phyloP scores from a whole-genome alignment of 345 rosid genomes.

The Boechera divaricarpa region DNA sequence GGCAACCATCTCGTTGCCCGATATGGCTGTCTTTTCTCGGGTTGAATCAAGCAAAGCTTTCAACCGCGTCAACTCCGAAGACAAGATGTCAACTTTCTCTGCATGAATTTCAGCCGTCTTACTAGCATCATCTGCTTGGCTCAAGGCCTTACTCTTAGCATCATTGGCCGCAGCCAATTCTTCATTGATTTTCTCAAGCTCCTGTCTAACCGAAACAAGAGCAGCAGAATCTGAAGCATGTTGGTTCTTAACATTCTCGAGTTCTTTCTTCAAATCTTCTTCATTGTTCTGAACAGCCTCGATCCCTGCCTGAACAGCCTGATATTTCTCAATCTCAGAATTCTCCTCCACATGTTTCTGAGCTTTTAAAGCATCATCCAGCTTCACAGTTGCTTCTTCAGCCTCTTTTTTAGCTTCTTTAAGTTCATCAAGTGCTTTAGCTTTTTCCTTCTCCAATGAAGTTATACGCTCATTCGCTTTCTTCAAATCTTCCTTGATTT shows the following conservation, averaged over 20 bases:
- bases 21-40: slow-evolving; percentile 55
- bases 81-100: slow-evolving; percentile 78
- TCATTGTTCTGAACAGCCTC: slow-evolving; percentile 83
- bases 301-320: slow-evolving; percentile 90
- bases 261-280: slow-evolving; percentile 83
- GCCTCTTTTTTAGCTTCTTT: slow-evolving; percentile 70
- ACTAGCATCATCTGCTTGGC: slow-evolving; percentile 91
- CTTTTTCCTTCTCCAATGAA: slow-evolving; percentile 78
- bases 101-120: slow-evolving; percentile 83
- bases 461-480: slow-evolving; percentile 75
- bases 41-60: slow-evolving; percentile 81
- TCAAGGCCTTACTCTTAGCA: slow-evolving; percentile 85
- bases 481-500: slow-evolving; percentile 85
- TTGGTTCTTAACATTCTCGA: slow-evolving; percentile 73
- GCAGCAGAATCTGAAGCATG: slow-evolving; percentile 84
- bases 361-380: slow-evolving; percentile 83
- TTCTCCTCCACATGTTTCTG: slow-evolving; percentile 81
- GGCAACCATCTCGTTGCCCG: slow-evolving; percentile 54
- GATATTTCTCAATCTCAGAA: slow-evolving; percentile 88
- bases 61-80: slow-evolving; percentile 69
- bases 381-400: slow-evolving; percentile 75
- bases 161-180: slow-evolving; percentile 74
- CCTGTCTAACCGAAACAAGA: slow-evolving; percentile 71
- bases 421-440: slow-evolving; percentile 69
- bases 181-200: slow-evolving; percentile 71